Evolutionary conservation across 1,284 basidiomycete genomes (phyloP).

Genomic region (Cryptococcus wingfieldii): DNA sequence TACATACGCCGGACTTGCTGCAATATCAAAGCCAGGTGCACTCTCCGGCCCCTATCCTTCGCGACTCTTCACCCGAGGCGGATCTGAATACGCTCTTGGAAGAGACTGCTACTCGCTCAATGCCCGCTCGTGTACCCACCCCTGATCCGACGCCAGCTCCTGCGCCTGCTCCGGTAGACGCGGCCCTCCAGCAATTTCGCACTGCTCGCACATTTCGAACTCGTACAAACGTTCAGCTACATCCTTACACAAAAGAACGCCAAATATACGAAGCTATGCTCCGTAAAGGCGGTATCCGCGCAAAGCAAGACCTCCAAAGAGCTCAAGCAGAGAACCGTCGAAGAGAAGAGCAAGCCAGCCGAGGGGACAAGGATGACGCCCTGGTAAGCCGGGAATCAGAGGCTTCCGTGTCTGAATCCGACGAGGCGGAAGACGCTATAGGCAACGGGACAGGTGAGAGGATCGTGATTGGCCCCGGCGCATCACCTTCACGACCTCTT

Average conservation of each 20-base stretch:
- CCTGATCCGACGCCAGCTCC: not conserved
- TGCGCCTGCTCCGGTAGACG: conserved; percentile 19
- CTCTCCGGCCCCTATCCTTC: not conserved
- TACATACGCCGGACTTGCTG: no score
- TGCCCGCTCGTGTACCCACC: not conserved
- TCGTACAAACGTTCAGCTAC: conserved; percentile 46
- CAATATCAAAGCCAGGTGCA: no score
- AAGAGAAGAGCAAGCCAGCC: not conserved
- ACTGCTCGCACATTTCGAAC: conserved; percentile 44
- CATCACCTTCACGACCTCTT: conserved; percentile 5
- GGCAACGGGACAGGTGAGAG: conserved; percentile 20
- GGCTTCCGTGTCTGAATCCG: conserved; percentile 5
- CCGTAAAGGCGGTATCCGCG: conserved; percentile 28
- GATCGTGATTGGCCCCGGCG: conserved; percentile 39
- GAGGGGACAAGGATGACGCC: conserved; percentile 13
- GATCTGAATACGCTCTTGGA: conserved; percentile 7
- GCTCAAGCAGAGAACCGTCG: not conserved
- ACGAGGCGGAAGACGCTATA: not conserved
- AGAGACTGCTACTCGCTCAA: not conserved
- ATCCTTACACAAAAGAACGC: conserved; percentile 46
- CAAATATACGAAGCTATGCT: conserved; percentile 41
- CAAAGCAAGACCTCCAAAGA: conserved; percentile 19
- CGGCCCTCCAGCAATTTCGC: conserved; percentile 39
- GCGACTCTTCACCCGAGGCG: conserved; percentile 3
- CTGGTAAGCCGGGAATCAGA: conserved; percentile 12